Conservation (phyloP, 2,329 filamentous ascomycete genomes). For the Aspergillus unguis region DNA sequence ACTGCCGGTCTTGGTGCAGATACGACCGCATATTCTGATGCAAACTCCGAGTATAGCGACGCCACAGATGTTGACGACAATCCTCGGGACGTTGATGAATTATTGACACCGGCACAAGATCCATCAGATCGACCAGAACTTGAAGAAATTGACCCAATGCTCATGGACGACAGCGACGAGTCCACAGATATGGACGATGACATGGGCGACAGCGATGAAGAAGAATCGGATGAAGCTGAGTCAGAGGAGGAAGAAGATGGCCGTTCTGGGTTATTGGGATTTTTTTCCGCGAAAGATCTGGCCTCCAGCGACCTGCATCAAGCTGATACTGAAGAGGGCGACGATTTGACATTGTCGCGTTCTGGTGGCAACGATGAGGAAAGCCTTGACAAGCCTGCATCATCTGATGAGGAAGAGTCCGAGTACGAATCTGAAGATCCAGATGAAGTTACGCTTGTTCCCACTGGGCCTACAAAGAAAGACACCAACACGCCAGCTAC, state of each 20-base stretch:
- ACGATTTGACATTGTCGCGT: conserved; percentile 30
- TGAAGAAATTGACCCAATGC: conserved; percentile 44
- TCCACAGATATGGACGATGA: conserved; percentile 50
- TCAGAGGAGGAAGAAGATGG: conserved; percentile 47
- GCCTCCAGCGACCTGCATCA: conserved; percentile 14
- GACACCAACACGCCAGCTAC: conserved; percentile 30
- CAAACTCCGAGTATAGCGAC: conserved; percentile 20
- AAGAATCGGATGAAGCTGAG: conserved; percentile 51
- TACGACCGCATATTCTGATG: conserved; percentile 24
- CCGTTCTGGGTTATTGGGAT: conserved; percentile 43
- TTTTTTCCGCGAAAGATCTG: conserved; percentile 47
- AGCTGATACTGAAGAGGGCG: conserved; percentile 33
- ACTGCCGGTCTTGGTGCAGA: conserved; percentile 22
- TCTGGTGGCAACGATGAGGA: conserved; percentile 29
- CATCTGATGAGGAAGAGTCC: conserved; percentile 22
- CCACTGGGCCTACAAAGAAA: conserved; percentile 29
- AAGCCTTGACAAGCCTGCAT: conserved; percentile 24
- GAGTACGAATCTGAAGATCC: conserved; percentile 30
- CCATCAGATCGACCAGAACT: conserved; percentile 24
- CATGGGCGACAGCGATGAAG: conserved; percentile 46
- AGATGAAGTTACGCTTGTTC: conserved; percentile 36
- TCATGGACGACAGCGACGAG: conserved; percentile 46
- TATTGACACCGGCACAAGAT: conserved; percentile 25
- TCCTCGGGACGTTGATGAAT: conserved; percentile 11
- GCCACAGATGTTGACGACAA: conserved; percentile 19